These are phyloP conservation scores for Oryza australiensis DNA, from an alignment of 176 grass and related monocot species.

Conservation along the genomic window DNA sequence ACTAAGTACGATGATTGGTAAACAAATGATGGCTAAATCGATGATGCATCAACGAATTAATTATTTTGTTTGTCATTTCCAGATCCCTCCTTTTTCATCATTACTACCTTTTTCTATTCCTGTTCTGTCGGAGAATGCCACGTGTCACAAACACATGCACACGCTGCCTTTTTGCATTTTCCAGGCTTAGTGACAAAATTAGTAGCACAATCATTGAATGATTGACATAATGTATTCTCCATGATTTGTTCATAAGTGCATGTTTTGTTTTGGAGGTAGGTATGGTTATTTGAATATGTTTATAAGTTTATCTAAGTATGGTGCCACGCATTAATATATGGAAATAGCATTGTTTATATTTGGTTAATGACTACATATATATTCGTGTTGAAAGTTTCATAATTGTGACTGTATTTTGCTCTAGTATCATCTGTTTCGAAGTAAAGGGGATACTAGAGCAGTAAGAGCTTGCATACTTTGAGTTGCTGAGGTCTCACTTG, in stretches of 20 bases:
- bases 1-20: not conserved
- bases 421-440: not conserved
- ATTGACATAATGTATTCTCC: not conserved
- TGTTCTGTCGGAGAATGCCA: not conserved
- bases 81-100: conserved; percentile 9
- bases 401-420: not conserved
- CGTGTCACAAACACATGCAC: not conserved
- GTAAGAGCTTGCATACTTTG: not conserved
- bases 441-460: too few relatives aligned
- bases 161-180: not conserved
- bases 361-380: not conserved
- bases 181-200: not conserved
- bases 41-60: not conserved
- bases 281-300: too few relatives aligned
- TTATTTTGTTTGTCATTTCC: not conserved
- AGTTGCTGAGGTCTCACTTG: not conserved
- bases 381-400: not conserved
- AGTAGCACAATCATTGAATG: not conserved
- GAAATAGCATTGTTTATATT: too few relatives aligned
- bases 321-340: too few relatives aligned
- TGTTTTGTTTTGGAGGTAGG: too few relatives aligned
- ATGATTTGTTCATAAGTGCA: not conserved
- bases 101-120: not conserved
- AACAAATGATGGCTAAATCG: not conserved
- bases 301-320: too few relatives aligned